Evolutionary conservation across 2,329 filamentous ascomycete species (phyloP).

Genomic region (Sporothrix protearum): DNA sequence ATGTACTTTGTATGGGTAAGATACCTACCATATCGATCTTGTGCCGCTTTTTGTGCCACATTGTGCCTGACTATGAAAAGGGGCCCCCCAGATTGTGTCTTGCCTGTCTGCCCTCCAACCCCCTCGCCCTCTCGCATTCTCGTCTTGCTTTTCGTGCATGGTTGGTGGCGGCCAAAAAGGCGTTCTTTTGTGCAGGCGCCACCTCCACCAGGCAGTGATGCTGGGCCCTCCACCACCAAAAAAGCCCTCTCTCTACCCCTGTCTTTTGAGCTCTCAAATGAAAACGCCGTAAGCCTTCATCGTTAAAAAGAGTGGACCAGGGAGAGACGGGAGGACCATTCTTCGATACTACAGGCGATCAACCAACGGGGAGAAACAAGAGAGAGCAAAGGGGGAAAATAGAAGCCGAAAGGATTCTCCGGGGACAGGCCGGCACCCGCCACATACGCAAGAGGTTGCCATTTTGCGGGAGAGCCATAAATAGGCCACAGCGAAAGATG

Average conservation of each 20-base stretch:
- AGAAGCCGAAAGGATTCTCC: neutral
- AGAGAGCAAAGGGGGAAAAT: neutral
- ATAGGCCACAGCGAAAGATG: neutral
- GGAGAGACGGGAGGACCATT: slow-evolving; percentile 4
- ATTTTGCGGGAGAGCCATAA: neutral
- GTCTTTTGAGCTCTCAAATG: neutral
- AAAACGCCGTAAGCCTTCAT: neutral
- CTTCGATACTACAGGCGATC: neutral
- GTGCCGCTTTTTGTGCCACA: neutral
- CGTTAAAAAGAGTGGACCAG: neutral
- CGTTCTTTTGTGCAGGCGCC: slow-evolving; percentile 5
- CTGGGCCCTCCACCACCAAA: neutral
- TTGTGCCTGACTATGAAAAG: neutral
- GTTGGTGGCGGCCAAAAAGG: neutral
- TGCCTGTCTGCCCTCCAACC: neutral
- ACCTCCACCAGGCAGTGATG: neutral
- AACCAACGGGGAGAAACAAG: neutral
- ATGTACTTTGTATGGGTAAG: neutral
- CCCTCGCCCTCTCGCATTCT: neutral
- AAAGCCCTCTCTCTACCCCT: neutral
- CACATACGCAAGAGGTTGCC: slow-evolving; percentile 2
- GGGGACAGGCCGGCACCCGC: neutral
- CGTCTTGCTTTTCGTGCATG: neutral
- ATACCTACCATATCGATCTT: neutral
- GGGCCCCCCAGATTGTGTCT: neutral